Conservation (phyloP, 2,329 filamentous ascomycete genomes). For the Colletotrichum melonis region DNA sequence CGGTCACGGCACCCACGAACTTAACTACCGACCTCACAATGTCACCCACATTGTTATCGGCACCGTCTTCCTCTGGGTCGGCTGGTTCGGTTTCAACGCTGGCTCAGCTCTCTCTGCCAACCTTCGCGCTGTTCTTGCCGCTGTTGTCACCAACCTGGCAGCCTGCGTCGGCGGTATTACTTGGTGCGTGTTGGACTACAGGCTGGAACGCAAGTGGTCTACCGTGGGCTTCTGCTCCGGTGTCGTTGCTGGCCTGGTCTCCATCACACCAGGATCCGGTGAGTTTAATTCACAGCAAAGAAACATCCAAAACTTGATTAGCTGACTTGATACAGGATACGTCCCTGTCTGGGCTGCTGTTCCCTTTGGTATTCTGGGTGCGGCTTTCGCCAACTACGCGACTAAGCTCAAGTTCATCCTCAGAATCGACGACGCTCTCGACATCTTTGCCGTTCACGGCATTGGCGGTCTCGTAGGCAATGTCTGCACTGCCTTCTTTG, state of each 20-base stretch:
- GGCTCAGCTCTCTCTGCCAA: slow-evolving; percentile 86
- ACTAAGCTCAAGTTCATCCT: slow-evolving; percentile 91
- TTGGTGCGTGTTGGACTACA: slow-evolving; percentile 90
- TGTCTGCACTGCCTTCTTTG: slow-evolving; percentile 83
- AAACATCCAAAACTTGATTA: background rate
- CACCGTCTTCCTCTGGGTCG: slow-evolving; percentile 94
- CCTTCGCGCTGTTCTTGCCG: slow-evolving; percentile 87
- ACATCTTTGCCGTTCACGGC: slow-evolving; percentile 88
- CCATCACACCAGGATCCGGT: slow-evolving; percentile 89
- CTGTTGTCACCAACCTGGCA: slow-evolving; percentile 85
- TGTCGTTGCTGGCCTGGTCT: slow-evolving; percentile 86
- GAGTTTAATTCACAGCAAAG: slow-evolving; percentile 37
- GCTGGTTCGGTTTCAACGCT: slow-evolving; percentile 96
- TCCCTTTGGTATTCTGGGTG: slow-evolving; percentile 81
- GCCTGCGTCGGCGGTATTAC: slow-evolving; percentile 88
- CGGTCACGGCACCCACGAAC: slow-evolving; percentile 86
- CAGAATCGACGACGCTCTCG: slow-evolving; percentile 84
- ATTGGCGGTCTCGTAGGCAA: slow-evolving; percentile 85
- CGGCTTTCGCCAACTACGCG: slow-evolving; percentile 85
- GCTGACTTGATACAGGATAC: slow-evolving; percentile 58
- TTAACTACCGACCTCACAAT: slow-evolving; percentile 94
- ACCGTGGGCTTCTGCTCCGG: slow-evolving; percentile 94
- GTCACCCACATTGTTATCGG: slow-evolving; percentile 93
- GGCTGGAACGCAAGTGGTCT: slow-evolving; percentile 90
- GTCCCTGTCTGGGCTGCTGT: slow-evolving; percentile 88